These are phyloP conservation scores for Flaveria sonorensis DNA, from an alignment of 129 eudicot species.

Conservation along the genomic window DNA sequence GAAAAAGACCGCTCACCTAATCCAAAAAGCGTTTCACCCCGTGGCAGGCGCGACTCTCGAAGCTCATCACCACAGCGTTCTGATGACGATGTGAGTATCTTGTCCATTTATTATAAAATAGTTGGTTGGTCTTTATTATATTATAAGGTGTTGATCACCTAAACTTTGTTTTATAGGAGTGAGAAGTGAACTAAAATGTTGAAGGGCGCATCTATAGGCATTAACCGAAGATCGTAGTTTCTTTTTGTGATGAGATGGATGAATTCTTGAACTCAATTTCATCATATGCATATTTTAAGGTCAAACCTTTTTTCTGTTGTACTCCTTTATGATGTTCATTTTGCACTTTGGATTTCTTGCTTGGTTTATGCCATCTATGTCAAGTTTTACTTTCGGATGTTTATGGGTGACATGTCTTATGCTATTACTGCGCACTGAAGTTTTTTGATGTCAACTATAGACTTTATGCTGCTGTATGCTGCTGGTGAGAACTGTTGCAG, in stretches of 20 bases:
- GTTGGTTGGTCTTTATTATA: background rate
- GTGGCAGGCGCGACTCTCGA: slow-evolving; percentile 57
- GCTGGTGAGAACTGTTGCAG: slow-evolving; percentile 51
- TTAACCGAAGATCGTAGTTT: background rate
- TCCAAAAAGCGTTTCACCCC: slow-evolving; percentile 76
- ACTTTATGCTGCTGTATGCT: slow-evolving; percentile 47
- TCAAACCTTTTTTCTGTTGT: background rate
- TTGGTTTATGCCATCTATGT: background rate
- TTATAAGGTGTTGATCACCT: background rate
- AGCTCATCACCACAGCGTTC: slow-evolving; percentile 77
- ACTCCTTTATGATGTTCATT: background rate
- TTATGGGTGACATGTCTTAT: background rate
- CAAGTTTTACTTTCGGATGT: slow-evolving; percentile 2
- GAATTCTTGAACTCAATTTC: background rate
- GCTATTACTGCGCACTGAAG: slow-evolving; percentile 24
- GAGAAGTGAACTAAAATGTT: background rate
- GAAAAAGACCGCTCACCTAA: slow-evolving; percentile 57
- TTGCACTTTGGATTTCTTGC: background rate
- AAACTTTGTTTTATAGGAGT: background rate
- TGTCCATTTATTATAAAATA: background rate
- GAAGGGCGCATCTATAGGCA: background rate
- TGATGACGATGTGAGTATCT: slow-evolving; percentile 71
- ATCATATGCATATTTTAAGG: background rate
- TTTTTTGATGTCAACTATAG: slow-evolving; percentile 45
- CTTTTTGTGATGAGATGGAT: background rate